Base-by-base conservation (phyloP, 2,329 filamentous ascomycete genomes). In the Neonectria faginata region DNA sequence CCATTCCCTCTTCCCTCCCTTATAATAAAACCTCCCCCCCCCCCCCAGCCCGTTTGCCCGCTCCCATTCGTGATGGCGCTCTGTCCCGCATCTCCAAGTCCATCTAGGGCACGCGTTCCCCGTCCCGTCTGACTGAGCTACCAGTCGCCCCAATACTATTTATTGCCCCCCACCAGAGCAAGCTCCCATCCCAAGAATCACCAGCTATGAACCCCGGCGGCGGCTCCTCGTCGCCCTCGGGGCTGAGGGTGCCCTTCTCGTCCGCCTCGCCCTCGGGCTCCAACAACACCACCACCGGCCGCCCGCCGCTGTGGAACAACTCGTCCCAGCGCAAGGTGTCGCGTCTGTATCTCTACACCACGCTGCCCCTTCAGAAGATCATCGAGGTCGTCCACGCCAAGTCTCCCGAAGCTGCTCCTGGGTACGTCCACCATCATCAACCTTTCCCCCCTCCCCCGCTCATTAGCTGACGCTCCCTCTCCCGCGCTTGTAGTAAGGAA, bases 331-430 rank as follows among this genome's bases (percentile, higher is more conserved):
- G 86, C 45, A 86, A 85, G 73, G 78, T 89, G 61, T 80, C 84
- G 8, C 80, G 86, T 8, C 81, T 89, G 8, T 89, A 89, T 67
- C 76, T 88, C 60, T 88, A 86, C 70, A 88, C 86, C 0, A 85
- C 79, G 0, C 78, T 88, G 5, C 81, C 83, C 1, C 77, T 88
- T 14, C 77, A 82, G 2, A 82, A 83, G 74, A 88, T 88, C 22
- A 75, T 82, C 51, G 77, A 79, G 10, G 79, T 84, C 14, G 79
- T 89, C 62, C 80, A 83, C 65, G 79, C 73, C 60, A 76, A 59
- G 63, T 79, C 66, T 14, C 76, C 79, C 3, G 81, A 82, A 22
- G 79, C 83, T 39, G 79, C 80, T 33, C 84, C 82, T 48, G 81
- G 83, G 85, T 86, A 77, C 60, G 81, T 73, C 50, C 31, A 7